Evolutionary conservation across 169 alveolate genomes (phyloP).

Genomic region (Fabrea salina): DNA sequence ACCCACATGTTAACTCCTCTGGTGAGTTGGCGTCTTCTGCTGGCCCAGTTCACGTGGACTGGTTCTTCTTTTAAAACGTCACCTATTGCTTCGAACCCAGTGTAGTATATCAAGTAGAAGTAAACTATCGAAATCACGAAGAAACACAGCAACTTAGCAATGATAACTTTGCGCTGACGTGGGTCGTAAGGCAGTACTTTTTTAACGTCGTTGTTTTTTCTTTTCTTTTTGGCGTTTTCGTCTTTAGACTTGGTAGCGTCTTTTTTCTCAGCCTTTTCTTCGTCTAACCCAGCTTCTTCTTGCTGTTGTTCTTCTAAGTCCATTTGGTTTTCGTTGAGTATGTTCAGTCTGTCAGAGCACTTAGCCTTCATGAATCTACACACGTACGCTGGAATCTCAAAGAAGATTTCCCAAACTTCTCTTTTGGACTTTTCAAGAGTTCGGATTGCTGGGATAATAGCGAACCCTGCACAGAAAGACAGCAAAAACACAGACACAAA

Average conservation of each 20-base stretch:
- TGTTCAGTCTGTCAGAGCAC: constrained; percentile 14
- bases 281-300: not conserved
- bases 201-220: not conserved
- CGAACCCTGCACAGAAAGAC: constrained; percentile 30
- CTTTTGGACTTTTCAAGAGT: not conserved
- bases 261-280: not conserved
- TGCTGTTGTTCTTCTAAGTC: constrained; percentile 12
- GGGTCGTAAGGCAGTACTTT: constrained; percentile 22
- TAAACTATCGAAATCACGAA: constrained; percentile 20
- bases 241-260: not conserved
- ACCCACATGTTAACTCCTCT: constrained; percentile 26
- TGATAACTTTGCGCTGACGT: constrained; percentile 1
- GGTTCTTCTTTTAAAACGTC: constrained; percentile 23
- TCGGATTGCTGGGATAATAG: constrained; percentile 22
- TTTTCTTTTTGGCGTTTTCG: constrained; percentile 1
- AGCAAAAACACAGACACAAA: constrained; percentile 15
- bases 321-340: constrained; percentile 18
- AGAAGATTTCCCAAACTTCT: constrained; percentile 33
- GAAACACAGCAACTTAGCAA: not conserved
- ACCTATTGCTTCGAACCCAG: constrained; percentile 17
- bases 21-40: constrained; percentile 19
- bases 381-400: constrained; percentile 27
- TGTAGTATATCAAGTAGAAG: constrained; percentile 21
- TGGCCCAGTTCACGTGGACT: constrained; percentile 28
- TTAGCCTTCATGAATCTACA: constrained; percentile 31